Conservation (phyloP, 768 basidiomycete species). For the Boletus sp. region DNA sequence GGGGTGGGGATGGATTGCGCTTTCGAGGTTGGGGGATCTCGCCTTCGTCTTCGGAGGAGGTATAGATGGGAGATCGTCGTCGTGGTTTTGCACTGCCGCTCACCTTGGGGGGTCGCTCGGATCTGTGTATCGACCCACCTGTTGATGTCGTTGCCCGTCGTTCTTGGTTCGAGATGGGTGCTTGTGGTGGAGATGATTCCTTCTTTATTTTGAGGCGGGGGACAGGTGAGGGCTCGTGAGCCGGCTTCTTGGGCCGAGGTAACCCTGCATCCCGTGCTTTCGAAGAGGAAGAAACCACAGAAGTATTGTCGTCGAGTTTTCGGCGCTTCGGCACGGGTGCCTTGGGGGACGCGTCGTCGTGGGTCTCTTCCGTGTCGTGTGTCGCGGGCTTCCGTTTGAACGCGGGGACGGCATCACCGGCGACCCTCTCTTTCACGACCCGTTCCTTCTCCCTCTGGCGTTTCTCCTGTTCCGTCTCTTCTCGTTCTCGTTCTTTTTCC, state of each 20-base stretch:
- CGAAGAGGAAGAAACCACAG: conserved; percentile 11
- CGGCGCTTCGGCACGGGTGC: conserved; percentile 37
- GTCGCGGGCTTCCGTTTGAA: conserved; percentile 40
- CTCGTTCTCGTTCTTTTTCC: conserved; percentile 22
- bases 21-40: conserved; percentile 34
- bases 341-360: conserved; percentile 22
- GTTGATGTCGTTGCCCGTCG: conserved; percentile 5
- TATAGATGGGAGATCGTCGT: conserved; percentile 60
- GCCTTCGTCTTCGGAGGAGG: conserved; percentile 63
- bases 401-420: conserved; percentile 8
- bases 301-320: conserved; percentile 38
- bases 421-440: conserved; percentile 21
- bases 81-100: conserved; percentile 35
- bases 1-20: conserved; percentile 27
- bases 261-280: conserved; percentile 27
- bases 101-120: conserved; percentile 20
- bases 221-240: conserved; percentile 20
- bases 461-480: conserved; percentile 19
- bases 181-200: conserved; percentile 30
- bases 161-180: conserved; percentile 12
- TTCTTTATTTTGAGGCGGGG: conserved; percentile 37
- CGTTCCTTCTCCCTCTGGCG: conserved; percentile 25
- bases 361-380: conserved; percentile 31
- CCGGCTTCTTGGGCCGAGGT: conserved; percentile 35
- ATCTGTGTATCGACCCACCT: conserved; percentile 8